These are phyloP conservation scores for Raffaelea albimanens DNA, from an alignment of 2,329 filamentous ascomycete species.

Conservation along the genomic window DNA sequence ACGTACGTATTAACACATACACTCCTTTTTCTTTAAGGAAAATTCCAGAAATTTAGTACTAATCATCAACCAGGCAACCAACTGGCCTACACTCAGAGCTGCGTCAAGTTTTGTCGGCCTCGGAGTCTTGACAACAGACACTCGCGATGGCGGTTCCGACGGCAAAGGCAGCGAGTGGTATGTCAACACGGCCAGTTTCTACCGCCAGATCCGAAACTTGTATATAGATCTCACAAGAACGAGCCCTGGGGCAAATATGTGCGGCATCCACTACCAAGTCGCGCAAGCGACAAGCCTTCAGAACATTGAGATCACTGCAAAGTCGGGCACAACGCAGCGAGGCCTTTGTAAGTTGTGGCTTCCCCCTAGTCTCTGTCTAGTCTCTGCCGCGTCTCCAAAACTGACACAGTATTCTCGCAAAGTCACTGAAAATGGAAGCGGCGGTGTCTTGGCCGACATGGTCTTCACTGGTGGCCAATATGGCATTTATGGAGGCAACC, in stretches of 20 bases:
- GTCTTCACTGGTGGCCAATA: conserved; percentile 49
- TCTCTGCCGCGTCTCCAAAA: too few relatives aligned
- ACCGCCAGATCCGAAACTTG: conserved; percentile 42
- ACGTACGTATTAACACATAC: not conserved
- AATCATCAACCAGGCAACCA: not conserved
- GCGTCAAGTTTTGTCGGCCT: conserved; percentile 2
- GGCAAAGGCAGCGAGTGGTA: not conserved
- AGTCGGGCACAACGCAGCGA: conserved; percentile 21
- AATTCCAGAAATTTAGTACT: too few relatives aligned
- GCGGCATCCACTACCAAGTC: conserved; percentile 9
- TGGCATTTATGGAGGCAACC: conserved; percentile 31
- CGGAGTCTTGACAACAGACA: conserved; percentile 6
- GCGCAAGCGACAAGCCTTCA: conserved; percentile 30
- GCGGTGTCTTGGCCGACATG: conserved; percentile 49
- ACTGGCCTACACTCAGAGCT: conserved; percentile 1
- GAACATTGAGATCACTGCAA: conserved; percentile 52
- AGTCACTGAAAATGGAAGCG: conserved; percentile 44
- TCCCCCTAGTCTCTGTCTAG: too few relatives aligned
- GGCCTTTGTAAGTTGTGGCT: too few relatives aligned
- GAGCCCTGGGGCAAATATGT: not conserved
- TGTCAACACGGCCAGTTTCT: conserved; percentile 38
- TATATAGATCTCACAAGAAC: conserved; percentile 30
- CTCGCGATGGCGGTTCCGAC: not conserved
- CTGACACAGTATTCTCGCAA: too few relatives aligned
- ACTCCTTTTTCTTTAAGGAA: too few relatives aligned